Percentiles rank a stretch among this genome's conserved stretches.
Conservation (phyloP, 352 stramenopile species). For the Blastocystis sp. region DNA sequence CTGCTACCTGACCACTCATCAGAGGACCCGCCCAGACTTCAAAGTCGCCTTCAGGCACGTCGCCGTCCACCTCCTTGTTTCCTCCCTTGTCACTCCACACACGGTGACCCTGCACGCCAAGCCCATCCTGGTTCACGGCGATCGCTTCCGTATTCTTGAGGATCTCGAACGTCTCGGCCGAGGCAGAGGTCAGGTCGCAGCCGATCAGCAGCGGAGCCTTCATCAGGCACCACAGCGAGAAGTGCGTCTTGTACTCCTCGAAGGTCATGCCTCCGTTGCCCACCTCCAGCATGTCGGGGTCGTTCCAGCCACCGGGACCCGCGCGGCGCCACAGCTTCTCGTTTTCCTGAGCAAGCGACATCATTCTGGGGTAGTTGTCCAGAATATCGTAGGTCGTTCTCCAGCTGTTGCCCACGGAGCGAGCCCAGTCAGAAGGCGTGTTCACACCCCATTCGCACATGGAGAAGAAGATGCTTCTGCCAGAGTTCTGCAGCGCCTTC, state of each 20-base stretch:
- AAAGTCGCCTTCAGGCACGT: constrained; percentile 68
- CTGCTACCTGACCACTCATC: constrained; percentile 59
- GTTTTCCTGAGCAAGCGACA: constrained; percentile 69
- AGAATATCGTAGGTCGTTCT: constrained; percentile 75
- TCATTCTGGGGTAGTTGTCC: constrained; percentile 73
- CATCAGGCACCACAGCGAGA: constrained; percentile 76
- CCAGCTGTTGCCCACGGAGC: constrained; percentile 74
- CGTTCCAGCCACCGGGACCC: constrained; percentile 75
- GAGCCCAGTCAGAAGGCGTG: constrained; percentile 69
- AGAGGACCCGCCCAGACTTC: constrained; percentile 73
- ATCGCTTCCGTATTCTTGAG: constrained; percentile 75
- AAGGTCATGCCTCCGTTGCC: constrained; percentile 74
- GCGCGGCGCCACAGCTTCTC: constrained; percentile 73
- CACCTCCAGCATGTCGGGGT: constrained; percentile 78
- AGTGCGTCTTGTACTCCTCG: constrained; percentile 75
- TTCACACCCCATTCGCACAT: constrained; percentile 72
- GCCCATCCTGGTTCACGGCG: constrained; percentile 75
- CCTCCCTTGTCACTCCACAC: constrained; percentile 71
- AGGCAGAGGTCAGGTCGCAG: constrained; percentile 73
- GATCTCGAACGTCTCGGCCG: constrained; percentile 73
- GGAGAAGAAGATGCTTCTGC: constrained; percentile 71
- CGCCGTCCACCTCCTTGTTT: constrained; percentile 69
- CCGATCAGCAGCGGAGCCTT: constrained; percentile 76
- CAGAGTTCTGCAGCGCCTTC: constrained; percentile 69
- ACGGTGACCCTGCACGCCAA: constrained; percentile 71